Evolutionary conservation across 139 green algal genomes (phyloP).

Genomic region (Desmodesmus armatus): DNA sequence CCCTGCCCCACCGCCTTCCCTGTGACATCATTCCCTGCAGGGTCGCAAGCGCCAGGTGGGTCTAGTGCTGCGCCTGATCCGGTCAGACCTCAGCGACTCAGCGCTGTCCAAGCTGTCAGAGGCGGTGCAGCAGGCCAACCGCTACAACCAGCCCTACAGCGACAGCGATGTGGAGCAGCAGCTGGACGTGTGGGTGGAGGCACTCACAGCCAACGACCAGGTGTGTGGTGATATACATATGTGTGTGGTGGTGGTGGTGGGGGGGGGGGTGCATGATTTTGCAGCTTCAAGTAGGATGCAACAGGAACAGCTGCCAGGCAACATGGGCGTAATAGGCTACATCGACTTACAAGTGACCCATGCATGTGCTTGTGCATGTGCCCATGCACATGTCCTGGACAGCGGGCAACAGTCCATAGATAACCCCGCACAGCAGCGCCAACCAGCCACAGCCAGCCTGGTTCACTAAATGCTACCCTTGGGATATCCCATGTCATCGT

Average conservation of each 20-base stretch:
- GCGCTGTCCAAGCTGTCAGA: conserved; percentile 46
- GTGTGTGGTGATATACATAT: conserved; percentile 17
- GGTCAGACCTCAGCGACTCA: conserved; percentile 27
- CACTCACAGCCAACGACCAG: conserved; percentile 45
- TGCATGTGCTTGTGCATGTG: neutral
- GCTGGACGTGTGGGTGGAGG: conserved; percentile 48
- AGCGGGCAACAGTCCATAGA: no score
- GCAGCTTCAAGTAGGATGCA: no score
- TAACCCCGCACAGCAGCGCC: no score
- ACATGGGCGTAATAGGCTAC: no score
- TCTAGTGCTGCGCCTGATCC: conserved; percentile 58
- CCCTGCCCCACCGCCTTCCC: neutral
- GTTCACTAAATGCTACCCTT: no score
- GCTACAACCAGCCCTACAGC: conserved; percentile 21
- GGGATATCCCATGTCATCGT: neutral
- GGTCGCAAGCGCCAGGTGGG: conserved; percentile 61
- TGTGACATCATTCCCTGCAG: conserved; percentile 38
- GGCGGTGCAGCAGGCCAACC: conserved; percentile 32
- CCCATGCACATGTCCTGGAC: neutral
- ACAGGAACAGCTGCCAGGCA: no score
- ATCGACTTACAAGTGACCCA: no score
- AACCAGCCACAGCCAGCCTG: no score
- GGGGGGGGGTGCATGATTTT: no score
- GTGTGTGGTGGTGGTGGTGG: no score
- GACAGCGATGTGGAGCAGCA: conserved; percentile 46